Base-by-base conservation (phyloP, 2,329 filamentous ascomycete species). In the Aspergillus cejpii region DNA sequence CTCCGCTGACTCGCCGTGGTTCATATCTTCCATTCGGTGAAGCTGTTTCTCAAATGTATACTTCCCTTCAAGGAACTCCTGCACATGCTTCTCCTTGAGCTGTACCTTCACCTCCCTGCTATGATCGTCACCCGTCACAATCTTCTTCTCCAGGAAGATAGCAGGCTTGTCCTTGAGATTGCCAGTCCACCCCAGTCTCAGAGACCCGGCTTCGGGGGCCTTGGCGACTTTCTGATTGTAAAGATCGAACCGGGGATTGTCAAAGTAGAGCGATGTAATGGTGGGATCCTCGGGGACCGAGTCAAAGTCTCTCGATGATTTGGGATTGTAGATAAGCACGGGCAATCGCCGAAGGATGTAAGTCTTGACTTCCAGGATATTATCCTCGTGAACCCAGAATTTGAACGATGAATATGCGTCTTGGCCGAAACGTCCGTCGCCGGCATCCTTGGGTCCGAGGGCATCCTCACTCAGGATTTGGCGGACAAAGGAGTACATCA, bases 341-440 rank as follows among this genome's bases (percentile, higher is more conserved):
- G 92, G 92, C 17, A 98, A 77, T 46, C 87, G 87, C 50, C 92
- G 87, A 24, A 97, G 79, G 50, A 98, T 94, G 59, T 88, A 83
- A 4, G 92, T 97, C 76, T 97, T 96, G 64, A 97, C 88, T 71
- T 98, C 92, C 55, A 97, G 81, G 21, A 97, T 75, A 68, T 98
- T 97, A 60, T 98, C 92, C 24, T 82, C 79, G 65, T 98, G 92
- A 5, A 98, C 84, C 92, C 92, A 98, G 73, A 95, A 96, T 69
- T 95, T 96, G 69, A 91, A 81, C 3, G 89, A 88, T 15, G 80
- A 87, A 64, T 94, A 95, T 46, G 76, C 77, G 65, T 90, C 87
- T 47, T 69, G 70, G 49, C 74, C 72, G 43, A 70, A 65, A 33
- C 72, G 70, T 10, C 69, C 71, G 47, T 74, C 69, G 15, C 63